Conservation (phyloP, 371 early-diverging fungal genomes). For the Dinochytrium kinnereticum region DNA sequence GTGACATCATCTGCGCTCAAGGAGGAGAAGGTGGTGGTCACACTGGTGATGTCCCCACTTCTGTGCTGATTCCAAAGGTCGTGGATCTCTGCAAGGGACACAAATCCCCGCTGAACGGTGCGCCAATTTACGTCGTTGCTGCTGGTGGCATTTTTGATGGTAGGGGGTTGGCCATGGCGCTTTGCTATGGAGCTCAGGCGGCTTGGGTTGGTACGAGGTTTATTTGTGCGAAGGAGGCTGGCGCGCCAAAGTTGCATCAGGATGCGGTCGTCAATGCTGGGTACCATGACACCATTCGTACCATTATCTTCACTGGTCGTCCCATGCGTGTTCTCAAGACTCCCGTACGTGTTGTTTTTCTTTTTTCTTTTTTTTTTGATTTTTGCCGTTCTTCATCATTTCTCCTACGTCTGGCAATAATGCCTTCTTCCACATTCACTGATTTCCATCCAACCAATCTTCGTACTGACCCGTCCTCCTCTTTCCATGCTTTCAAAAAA, state of each 20-base stretch:
- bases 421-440: too few relatives aligned
- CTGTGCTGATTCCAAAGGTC: slow-evolving; percentile 48
- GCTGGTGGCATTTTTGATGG: slow-evolving; percentile 47
- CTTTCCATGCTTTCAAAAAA: background rate
- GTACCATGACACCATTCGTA: slow-evolving; percentile 47
- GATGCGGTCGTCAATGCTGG: slow-evolving; percentile 44
- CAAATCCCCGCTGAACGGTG: slow-evolving; percentile 38
- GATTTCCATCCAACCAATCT: background rate
- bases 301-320: slow-evolving; percentile 51
- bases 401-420: too few relatives aligned
- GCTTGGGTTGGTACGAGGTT: slow-evolving; percentile 54
- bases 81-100: slow-evolving; percentile 47
- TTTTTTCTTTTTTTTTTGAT: background rate
- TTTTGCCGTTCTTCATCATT: background rate
- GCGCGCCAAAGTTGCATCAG: slow-evolving; percentile 48
- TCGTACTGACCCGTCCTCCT: background rate
- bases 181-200: slow-evolving; percentile 46
- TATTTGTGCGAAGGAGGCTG: slow-evolving; percentile 47
- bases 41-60: slow-evolving; percentile 48
- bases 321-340: slow-evolving; percentile 45
- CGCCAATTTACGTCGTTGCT: slow-evolving; percentile 45
- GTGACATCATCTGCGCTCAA: slow-evolving; percentile 53
- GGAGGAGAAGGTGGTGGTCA: slow-evolving; percentile 52
- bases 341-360: slow-evolving; percentile 9
- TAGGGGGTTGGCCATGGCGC: slow-evolving; percentile 47